Percentiles rank a stretch among this genome's conserved stretches.
phyloP scores from a whole-genome alignment of 306 rosid species.

The Bauhinia variegata region DNA sequence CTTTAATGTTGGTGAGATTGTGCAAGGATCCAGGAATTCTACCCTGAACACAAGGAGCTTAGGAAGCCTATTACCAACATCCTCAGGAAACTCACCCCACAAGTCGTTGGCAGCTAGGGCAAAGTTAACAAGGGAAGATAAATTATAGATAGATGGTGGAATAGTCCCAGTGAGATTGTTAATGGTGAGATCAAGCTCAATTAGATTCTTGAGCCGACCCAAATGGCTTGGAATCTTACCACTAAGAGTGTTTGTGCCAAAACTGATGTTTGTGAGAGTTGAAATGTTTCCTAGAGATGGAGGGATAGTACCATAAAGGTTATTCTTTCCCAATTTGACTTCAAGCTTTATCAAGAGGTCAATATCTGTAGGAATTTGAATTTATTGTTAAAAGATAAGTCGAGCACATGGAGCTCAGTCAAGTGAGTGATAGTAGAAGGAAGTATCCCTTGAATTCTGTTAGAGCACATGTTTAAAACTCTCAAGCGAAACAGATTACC shows the following conservation, averaged over 20 bases:
- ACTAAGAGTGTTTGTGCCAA: slow-evolving; percentile 61
- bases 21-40: slow-evolving; percentile 71
- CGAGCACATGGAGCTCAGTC: slow-evolving; percentile 52
- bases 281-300: slow-evolving; percentile 61
- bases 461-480: slow-evolving; percentile 61
- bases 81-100: slow-evolving; percentile 68
- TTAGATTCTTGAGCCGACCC: slow-evolving; percentile 51
- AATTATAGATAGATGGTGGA: slow-evolving; percentile 53
- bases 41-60: slow-evolving; percentile 63
- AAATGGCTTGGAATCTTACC: slow-evolving; percentile 60
- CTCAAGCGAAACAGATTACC: slow-evolving; percentile 42
- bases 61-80: slow-evolving; percentile 62
- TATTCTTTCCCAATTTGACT: slow-evolving; percentile 57
- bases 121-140: slow-evolving; percentile 59
- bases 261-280: slow-evolving; percentile 48
- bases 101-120: slow-evolving; percentile 64
- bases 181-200: slow-evolving; percentile 55
- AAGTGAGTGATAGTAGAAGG: slow-evolving; percentile 51
- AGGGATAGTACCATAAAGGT: slow-evolving; percentile 55
- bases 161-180: slow-evolving; percentile 66
- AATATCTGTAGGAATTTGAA: slow-evolving; percentile 49
- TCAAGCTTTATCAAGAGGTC: slow-evolving; percentile 49
- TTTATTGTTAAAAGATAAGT: slow-evolving; percentile 52
- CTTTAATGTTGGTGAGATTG: slow-evolving; percentile 59
- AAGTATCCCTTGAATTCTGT: slow-evolving; percentile 47